Conservation (phyloP, 2,329 filamentous ascomycete genomes). For the Colletotrichum lupini region DNA sequence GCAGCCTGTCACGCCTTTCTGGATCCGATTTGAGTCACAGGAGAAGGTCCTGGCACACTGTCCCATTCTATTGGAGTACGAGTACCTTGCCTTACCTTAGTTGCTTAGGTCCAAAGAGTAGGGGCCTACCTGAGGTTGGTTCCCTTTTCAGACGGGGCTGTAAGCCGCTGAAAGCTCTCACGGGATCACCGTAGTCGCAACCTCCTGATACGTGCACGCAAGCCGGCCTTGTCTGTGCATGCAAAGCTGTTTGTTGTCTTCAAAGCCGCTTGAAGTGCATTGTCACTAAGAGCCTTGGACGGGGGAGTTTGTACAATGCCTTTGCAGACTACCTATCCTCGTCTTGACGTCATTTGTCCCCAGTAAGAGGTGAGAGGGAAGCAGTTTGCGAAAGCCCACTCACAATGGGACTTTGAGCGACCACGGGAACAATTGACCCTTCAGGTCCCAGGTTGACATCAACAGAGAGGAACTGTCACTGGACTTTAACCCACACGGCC, state of each 20-base stretch:
- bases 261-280: conserved; percentile 31
- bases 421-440: background rate
- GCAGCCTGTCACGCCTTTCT: conserved; percentile 29
- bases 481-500: background rate
- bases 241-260: conserved; percentile 2
- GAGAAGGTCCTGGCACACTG: conserved; percentile 30
- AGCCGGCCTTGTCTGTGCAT: conserved; percentile 26
- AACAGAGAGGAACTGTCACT: too few relatives aligned
- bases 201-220: conserved; percentile 29
- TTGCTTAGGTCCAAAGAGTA: too few relatives aligned
- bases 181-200: conserved; percentile 9
- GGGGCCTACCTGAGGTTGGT: too few relatives aligned
- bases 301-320: conserved; percentile 9
- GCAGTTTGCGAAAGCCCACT: conserved; percentile 6
- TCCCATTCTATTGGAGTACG: background rate
- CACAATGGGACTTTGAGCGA: background rate
- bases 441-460: too few relatives aligned
- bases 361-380: conserved; percentile 26
- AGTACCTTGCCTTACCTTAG: too few relatives aligned
- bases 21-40: conserved; percentile 27
- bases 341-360: conserved; percentile 30
- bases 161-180: conserved; percentile 18
- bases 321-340: conserved; percentile 4
- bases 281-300: background rate
- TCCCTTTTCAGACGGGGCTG: background rate